Evolutionary conservation across 192 early-diverging fungal genomes (phyloP), one percentile per base, ranked within the genome.

Genomic region (Piromyces finnis): DNA sequence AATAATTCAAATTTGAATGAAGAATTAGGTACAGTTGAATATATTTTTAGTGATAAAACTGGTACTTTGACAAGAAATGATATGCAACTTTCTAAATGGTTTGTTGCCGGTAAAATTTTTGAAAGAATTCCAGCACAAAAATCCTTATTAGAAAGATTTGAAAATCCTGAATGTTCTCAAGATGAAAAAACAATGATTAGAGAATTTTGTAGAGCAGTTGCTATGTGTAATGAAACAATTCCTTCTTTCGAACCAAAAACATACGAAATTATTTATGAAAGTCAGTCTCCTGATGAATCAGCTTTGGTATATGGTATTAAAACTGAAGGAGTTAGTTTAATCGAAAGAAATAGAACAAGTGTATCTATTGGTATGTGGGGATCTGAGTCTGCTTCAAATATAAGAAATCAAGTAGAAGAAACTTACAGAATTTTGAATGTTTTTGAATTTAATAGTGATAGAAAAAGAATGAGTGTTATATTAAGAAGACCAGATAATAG

Each of bases 401-500:
- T 68, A n/a, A 68, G 17, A 68, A 26, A n/a, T 5, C 51, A 68
- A 26, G 84, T 88, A 78, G 83, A 84, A 68, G 81, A 86, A 77
- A 85, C 88, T 37, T 99, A 93, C 85, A 94, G 91, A 81, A 85
- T 96, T 29, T 83, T 99, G 79, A 88, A 95, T 82, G 89, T 95
- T 29, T 89, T 98, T 81, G 96, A 96, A 84, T 99, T 99, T 85
- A 94, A 95, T 86, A 96, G 94, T 4, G 95, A 96, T 29, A 89
- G 97, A 79, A 99, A 99, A 85, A 89, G 97, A 78, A 98, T 98
- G 97, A 93, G 92, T 77, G 89, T 93, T 3, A 93, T 99, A 39
- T 84, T 94, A 78, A 85, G 91, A 78, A 87, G 94, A 16, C 95
- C 95, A 0, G 94, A 95, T 82, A 89, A 88, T 27, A 85, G 87